Evolutionary conservation across 768 basidiomycete genomes (phyloP).

Genomic region (Mycena olivaceomarginata): DNA sequence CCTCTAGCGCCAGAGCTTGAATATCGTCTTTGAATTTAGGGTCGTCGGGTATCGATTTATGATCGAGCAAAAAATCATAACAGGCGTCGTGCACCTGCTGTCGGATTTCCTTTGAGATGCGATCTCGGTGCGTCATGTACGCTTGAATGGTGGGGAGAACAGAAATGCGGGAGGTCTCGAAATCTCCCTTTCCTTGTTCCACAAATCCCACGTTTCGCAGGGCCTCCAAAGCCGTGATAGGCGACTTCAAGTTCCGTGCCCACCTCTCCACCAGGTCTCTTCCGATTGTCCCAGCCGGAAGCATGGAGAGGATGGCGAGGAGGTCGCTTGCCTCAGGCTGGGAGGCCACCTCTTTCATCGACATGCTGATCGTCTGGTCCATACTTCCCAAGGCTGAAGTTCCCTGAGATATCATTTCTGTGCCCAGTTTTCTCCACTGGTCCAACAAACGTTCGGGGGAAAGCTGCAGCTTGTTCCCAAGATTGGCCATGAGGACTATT

Average conservation of each 20-base stretch:
- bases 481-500: constrained; percentile 56
- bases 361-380: constrained; percentile 16
- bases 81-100: constrained; percentile 37
- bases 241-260: constrained; percentile 26
- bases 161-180: constrained; percentile 26
- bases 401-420: constrained; percentile 29
- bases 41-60: constrained; percentile 33
- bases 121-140: constrained; percentile 40
- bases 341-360: constrained; percentile 39
- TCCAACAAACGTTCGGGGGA: constrained; percentile 2
- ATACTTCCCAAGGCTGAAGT: constrained; percentile 29
- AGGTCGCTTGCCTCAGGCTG: constrained; percentile 21
- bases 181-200: constrained; percentile 9
- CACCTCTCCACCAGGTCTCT: constrained; percentile 33
- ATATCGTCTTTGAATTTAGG: constrained; percentile 21
- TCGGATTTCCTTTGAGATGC: constrained; percentile 25
- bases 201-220: constrained; percentile 26
- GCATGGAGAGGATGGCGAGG: too few relatives aligned
- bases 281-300: constrained; percentile 40
- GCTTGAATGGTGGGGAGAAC: constrained; percentile 47
- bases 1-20: constrained; percentile 11
- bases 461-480: constrained; percentile 19
- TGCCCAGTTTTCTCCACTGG: constrained; percentile 17
- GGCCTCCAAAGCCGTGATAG: constrained; percentile 17
- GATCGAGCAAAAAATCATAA: constrained; percentile 38